These are phyloP conservation scores for Durotheca rogersii DNA, from an alignment of 495 filamentous ascomycete species.

Conservation along the genomic window DNA sequence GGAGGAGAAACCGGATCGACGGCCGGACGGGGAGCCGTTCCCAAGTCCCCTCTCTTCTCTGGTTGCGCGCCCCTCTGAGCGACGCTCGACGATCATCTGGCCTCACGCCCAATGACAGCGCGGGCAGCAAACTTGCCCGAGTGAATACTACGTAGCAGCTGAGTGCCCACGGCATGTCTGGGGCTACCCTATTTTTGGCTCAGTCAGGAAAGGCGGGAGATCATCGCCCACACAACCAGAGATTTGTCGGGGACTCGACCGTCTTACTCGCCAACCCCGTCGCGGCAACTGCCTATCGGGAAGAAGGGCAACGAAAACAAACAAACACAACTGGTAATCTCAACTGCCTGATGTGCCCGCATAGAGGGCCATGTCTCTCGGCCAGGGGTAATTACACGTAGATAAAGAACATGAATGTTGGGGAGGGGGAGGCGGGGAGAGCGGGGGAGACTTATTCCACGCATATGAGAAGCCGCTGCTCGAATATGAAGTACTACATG, in stretches of 20 bases:
- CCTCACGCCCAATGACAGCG: slow-evolving; percentile 15
- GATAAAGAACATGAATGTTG: too few relatives aligned
- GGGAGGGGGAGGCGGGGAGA: too few relatives aligned
- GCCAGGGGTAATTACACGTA: slow-evolving; percentile 9
- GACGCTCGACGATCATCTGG: slow-evolving; percentile 14
- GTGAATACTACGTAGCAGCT: slow-evolving; percentile 32
- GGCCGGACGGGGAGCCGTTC: slow-evolving; percentile 16
- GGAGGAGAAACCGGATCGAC: slow-evolving; percentile 11
- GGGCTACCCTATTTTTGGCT: slow-evolving; percentile 34
- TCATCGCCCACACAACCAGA: slow-evolving; percentile 17
- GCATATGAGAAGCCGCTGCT: slow-evolving; percentile 16
- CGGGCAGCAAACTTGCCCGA: slow-evolving; percentile 15
- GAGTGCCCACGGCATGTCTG: slow-evolving; percentile 8
- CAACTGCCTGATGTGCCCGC: slow-evolving; percentile 19
- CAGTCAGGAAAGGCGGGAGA: slow-evolving; percentile 29
- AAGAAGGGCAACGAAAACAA: too few relatives aligned
- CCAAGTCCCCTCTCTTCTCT: slow-evolving; percentile 8
- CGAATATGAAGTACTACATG: slow-evolving; percentile 14
- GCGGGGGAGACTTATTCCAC: slow-evolving; percentile 23
- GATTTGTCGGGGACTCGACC: background rate
- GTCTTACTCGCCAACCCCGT: slow-evolving; percentile 9
- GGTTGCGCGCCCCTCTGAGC: slow-evolving; percentile 9
- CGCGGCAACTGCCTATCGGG: slow-evolving; percentile 22
- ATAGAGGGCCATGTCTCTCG: slow-evolving; percentile 1
- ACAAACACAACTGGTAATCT: slow-evolving; percentile 4